A percentile compares a stretch with the other conserved stretches of the same genome.
phyloP scores from a whole-genome alignment of 345 rosid genomes.

The Leavenworthia alabamica region DNA sequence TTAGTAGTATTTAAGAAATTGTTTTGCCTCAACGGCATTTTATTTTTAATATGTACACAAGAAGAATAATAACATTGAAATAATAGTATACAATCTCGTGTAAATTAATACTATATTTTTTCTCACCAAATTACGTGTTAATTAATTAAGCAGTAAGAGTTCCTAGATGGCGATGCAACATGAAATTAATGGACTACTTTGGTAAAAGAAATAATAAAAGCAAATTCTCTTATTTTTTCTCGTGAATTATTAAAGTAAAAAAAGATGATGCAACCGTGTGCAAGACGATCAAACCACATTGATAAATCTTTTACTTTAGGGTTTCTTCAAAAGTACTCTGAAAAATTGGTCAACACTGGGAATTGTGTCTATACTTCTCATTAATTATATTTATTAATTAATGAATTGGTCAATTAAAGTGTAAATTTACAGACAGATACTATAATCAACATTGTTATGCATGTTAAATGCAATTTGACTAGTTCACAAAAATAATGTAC shows the following conservation, averaged over 20 bases:
- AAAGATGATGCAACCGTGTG: slow-evolving; percentile 20
- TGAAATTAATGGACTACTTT: not conserved
- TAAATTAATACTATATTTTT: not conserved
- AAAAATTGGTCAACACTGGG: slow-evolving; percentile 45
- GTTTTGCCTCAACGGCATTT: not conserved
- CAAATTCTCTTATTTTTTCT: not conserved
- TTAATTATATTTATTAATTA: slow-evolving; percentile 4
- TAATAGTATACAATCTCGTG: not conserved
- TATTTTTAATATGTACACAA: not conserved
- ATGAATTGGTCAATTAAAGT: slow-evolving; percentile 13
- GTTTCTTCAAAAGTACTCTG: slow-evolving; percentile 32
- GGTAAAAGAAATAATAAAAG: not conserved
- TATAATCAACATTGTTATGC: slow-evolving; percentile 21
- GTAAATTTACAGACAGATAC: not conserved
- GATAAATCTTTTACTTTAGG: slow-evolving; percentile 21
- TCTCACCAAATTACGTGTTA: not conserved
- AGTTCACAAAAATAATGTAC: slow-evolving; percentile 15
- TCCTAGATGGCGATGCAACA: too few species aligned
- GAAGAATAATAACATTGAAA: not conserved
- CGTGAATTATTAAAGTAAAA: not conserved
- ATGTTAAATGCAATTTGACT: too few species aligned
- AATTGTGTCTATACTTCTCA: slow-evolving; percentile 34
- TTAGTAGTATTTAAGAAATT: not conserved
- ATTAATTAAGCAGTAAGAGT: not conserved
- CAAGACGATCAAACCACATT: not conserved